Conservation (phyloP, 441 rosid species). For the Erysimum pusillum region DNA sequence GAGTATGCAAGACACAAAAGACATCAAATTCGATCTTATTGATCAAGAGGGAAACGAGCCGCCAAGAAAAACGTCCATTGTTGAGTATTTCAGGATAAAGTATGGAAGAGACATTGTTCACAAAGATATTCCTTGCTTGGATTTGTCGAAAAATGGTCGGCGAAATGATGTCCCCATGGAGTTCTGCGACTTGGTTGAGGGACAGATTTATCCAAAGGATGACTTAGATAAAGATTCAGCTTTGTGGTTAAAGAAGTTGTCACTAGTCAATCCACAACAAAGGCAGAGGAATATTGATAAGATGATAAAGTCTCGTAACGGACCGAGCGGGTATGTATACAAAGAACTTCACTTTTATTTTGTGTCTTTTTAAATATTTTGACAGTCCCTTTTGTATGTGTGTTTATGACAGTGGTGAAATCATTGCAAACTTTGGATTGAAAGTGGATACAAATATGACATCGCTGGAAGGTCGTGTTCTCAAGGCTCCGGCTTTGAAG, state of each 20-base stretch:
- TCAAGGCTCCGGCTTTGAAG: conserved; percentile 79
- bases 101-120: conserved; percentile 56
- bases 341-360: not conserved
- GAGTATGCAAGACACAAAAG: conserved; percentile 52
- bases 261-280: conserved; percentile 57
- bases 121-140: conserved; percentile 72
- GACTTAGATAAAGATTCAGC: conserved; percentile 53
- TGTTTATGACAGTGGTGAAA: conserved; percentile 45
- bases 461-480: conserved; percentile 70
- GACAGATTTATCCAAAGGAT: conserved; percentile 80
- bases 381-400: not conserved
- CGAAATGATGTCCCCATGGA: conserved; percentile 76
- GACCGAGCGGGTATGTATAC: conserved; percentile 74
- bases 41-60: conserved; percentile 56
- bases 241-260: conserved; percentile 54
- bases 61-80: conserved; percentile 46
- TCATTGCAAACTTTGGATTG: conserved; percentile 63
- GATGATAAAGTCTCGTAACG: conserved; percentile 57
- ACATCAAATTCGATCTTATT: conserved; percentile 47
- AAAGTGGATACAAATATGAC: conserved; percentile 70
- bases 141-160: conserved; percentile 62
- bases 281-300: conserved; percentile 56
- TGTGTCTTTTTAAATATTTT: not conserved
- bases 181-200: conserved; percentile 72
- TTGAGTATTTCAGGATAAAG: conserved; percentile 68